These are phyloP conservation scores for Gaeumannomyces tritici DNA, from an alignment of 2,329 filamentous ascomycete species.

Conservation along the genomic window DNA sequence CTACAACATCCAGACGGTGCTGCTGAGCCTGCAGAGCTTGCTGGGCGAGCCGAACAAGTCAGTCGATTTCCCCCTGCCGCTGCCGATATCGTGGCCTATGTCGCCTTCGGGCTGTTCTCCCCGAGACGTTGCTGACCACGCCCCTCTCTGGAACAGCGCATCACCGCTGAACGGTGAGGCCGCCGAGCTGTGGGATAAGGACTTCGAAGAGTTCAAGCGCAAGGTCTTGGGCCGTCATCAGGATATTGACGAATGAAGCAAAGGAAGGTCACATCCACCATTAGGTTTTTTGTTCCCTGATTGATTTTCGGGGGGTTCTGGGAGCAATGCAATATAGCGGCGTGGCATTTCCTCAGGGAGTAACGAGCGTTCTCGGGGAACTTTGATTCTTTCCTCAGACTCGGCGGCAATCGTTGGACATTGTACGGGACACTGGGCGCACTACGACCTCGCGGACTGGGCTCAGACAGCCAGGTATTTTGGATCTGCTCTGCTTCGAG, in stretches of 20 bases:
- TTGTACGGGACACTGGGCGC: slow-evolving; percentile 13
- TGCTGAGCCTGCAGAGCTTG: slow-evolving; percentile 88
- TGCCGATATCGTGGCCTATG: not conserved
- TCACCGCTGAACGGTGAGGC: slow-evolving; percentile 94
- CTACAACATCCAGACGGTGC: slow-evolving; percentile 89
- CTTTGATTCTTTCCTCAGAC: slow-evolving; percentile 7
- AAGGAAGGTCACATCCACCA: not conserved
- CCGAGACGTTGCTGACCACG: not conserved
- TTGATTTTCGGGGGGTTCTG: not conserved
- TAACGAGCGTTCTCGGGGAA: not conserved
- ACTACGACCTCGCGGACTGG: not conserved
- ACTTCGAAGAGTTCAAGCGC: slow-evolving; percentile 78
- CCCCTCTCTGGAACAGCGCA: slow-evolving; percentile 44
- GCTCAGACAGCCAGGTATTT: not conserved
- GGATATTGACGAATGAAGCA: slow-evolving; percentile 51
- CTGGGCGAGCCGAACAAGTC: slow-evolving; percentile 98
- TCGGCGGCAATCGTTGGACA: not conserved
- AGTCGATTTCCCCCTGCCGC: slow-evolving; percentile 30
- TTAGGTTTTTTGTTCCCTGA: not conserved
- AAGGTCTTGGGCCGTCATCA: slow-evolving; percentile 55
- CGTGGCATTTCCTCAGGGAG: slow-evolving; percentile 12
- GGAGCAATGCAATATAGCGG: not conserved
- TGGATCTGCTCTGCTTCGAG: not conserved
- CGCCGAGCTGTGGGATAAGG: slow-evolving; percentile 88
- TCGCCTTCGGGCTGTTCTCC: no score